Evolutionary conservation across 2,329 filamentous ascomycete genomes (phyloP).

Genomic region (Thermothelomyces thermophilus): DNA sequence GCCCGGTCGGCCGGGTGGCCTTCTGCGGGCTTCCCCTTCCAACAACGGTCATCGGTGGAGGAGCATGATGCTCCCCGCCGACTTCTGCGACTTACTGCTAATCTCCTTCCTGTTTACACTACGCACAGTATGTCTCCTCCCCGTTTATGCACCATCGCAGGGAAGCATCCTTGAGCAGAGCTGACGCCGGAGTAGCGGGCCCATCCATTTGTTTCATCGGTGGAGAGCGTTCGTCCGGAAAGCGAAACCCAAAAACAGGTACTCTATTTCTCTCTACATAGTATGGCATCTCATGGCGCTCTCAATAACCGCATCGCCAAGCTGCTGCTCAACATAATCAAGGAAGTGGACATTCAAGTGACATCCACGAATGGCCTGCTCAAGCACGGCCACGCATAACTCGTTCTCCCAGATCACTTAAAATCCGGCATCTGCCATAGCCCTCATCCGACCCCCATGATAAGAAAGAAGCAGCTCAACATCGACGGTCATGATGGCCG

Average conservation of each 20-base stretch:
- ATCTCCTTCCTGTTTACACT: background rate
- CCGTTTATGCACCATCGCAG: background rate
- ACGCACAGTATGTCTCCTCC: no score
- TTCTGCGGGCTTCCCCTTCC: background rate
- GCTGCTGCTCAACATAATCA: background rate
- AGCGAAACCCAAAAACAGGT: background rate
- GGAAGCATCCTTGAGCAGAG: background rate
- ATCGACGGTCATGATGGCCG: background rate
- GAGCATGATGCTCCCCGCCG: background rate
- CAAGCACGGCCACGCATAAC: background rate
- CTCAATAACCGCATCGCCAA: background rate
- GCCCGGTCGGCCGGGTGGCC: background rate
- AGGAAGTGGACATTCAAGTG: background rate
- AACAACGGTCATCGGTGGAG: background rate
- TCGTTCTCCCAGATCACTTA: background rate
- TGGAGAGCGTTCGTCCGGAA: background rate
- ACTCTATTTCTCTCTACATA: no score
- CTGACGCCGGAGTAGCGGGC: background rate
- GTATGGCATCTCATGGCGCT: background rate
- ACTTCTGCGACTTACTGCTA: background rate
- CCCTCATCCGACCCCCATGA: background rate
- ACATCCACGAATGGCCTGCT: background rate
- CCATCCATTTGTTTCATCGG: constrained; percentile 4
- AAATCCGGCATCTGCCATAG: background rate
- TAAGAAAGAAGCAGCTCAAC: background rate